Conservation (phyloP, 2,329 filamentous ascomycete species). For the Canariomyces notabilis region DNA sequence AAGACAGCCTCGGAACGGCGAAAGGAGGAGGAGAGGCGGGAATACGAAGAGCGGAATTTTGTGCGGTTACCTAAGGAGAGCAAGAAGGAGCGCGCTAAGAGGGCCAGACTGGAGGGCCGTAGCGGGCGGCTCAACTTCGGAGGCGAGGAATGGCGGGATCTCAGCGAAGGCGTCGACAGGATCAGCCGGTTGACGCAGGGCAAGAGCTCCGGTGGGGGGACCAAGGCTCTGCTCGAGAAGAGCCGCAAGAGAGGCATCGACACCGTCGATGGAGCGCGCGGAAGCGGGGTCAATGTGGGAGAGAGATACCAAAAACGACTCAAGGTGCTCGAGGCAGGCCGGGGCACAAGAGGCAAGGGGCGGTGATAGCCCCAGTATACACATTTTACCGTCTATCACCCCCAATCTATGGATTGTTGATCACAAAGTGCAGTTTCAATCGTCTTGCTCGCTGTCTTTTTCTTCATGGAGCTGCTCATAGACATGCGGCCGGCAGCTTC, state of each 20-base stretch:
- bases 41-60: conserved; percentile 93
- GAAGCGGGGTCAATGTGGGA: conserved; percentile 62
- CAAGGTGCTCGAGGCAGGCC: conserved; percentile 48
- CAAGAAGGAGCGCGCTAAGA: conserved; percentile 78
- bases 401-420: neutral
- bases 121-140: conserved; percentile 64
- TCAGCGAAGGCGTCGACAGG: conserved; percentile 80
- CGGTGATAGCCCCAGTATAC: conserved; percentile 25
- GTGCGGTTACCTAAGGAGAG: conserved; percentile 76
- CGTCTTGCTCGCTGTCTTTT: neutral
- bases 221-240: conserved; percentile 66
- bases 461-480: neutral
- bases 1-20: conserved; percentile 73
- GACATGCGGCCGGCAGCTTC: neutral
- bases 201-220: conserved; percentile 53
- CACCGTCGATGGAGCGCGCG: conserved; percentile 61
- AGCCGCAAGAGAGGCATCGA: conserved; percentile 77
- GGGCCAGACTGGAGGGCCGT: conserved; percentile 46
- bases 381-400: neutral
- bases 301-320: conserved; percentile 68
- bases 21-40: conserved; percentile 69
- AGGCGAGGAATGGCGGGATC: conserved; percentile 85
- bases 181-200: conserved; percentile 77
- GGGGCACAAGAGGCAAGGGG: conserved; percentile 40
- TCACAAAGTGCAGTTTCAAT: neutral